phyloP scores from a whole-genome alignment of 2,329 filamentous ascomycete genomes.

The Aspergillus phoenicis region DNA sequence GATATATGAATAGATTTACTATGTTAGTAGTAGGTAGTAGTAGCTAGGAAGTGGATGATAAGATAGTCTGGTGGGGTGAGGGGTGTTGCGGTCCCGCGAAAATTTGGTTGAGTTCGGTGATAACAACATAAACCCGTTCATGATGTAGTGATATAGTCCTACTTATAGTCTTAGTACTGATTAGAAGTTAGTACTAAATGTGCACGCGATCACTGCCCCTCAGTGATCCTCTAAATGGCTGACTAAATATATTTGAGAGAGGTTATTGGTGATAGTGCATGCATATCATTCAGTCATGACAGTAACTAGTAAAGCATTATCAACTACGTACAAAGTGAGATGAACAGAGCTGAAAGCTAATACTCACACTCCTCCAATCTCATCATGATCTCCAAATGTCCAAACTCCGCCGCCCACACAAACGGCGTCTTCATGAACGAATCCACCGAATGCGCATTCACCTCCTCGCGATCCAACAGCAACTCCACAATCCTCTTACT shows the following conservation, averaged over 20 bases:
- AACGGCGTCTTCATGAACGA: not conserved
- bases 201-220: not conserved
- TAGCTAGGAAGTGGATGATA: too few relatives aligned
- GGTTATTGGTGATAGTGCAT: not conserved
- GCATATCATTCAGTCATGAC: too few relatives aligned
- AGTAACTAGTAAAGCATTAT: not conserved
- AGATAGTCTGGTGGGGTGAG: too few relatives aligned
- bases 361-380: not conserved
- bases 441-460: not conserved
- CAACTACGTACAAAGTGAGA: not conserved
- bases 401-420: not conserved
- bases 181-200: not conserved
- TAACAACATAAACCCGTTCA: not conserved
- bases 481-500: not conserved
- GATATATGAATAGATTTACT: not conserved
- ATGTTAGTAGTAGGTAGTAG: too few relatives aligned
- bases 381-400: not conserved
- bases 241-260: not conserved
- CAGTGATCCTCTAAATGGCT: not conserved
- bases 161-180: not conserved
- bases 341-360: not conserved
- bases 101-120: not conserved
- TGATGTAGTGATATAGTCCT: not conserved
- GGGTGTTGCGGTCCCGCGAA: not conserved
- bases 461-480: not conserved